Base-by-base conservation (phyloP, 2,329 filamentous ascomycete genomes). In the Colletotrichum filicis region DNA sequence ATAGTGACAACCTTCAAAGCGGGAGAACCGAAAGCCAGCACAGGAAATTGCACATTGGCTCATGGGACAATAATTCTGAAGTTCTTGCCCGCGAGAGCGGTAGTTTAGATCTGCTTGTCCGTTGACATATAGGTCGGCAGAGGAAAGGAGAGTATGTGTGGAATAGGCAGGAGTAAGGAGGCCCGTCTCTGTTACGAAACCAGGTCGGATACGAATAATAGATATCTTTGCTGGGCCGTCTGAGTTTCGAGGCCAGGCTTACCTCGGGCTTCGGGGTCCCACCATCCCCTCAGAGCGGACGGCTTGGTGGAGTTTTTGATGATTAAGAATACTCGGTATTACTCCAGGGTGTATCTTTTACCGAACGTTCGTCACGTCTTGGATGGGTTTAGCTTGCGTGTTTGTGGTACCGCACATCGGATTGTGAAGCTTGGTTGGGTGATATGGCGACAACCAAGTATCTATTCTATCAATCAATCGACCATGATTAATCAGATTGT, bases 121-220 rank as follows among this genome's bases (percentile, higher is more conserved):
- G 28, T 24, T 8, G 26, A 53, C 35, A 19, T 16, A 58, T 26
- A 19, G 26, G 32, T 16, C n/a, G 24, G 11, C 16, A 24, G 22
- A n/a, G 66, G 28, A 28, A 30, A n/a, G 66, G 28, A 56, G 32
- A 12, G 9, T 9, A 9, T 49, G 4, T n/a, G 19, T 22, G 42
- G 66, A 67, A 35, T 30, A 30, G 61, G 60, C 16, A 22, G 37
- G 32, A 35, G 28, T 14, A 56, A 35, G 11, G 63, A 59, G n/a
- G 30, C 35, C 19, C 16, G 14, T 42, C 37, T 22, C n/a, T 67
- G 63, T 62, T 55, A 68, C 64, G 68, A 57, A 52, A 55, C 46
- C 22, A 35, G 56, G 56, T 37, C 24, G 30, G 28, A 30, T n/a
- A 11, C 42, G 42, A 22, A 8, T 22, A 4, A 49, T 42, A 19